phyloP scores from a whole-genome alignment of 306 rosid species.

The Glycine soja region DNA sequence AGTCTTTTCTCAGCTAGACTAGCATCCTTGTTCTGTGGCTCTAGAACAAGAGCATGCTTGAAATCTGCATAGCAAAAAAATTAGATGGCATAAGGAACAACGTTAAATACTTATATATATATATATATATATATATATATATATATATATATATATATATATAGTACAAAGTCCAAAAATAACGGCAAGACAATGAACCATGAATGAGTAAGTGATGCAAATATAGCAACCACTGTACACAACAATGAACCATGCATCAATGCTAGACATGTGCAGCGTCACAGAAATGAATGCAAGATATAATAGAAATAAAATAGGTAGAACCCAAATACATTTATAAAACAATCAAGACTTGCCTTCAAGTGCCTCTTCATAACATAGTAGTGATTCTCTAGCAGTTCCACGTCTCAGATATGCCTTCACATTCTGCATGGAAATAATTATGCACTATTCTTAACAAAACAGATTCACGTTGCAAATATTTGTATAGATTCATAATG shows the following conservation, averaged over 20 bases:
- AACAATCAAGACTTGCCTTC: not conserved
- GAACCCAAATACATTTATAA: not conserved
- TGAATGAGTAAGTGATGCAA: not conserved
- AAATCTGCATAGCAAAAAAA: slow-evolving; percentile 65
- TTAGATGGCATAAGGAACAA: not conserved
- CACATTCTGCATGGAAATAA: slow-evolving; percentile 69
- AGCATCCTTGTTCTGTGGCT: slow-evolving; percentile 82
- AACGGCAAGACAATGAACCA: not conserved
- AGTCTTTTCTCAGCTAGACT: slow-evolving; percentile 69
- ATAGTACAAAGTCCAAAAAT: not conserved
- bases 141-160: not conserved
- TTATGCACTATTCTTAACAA: not conserved
- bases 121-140: no score
- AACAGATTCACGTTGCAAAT: not conserved
- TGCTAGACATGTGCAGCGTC: not conserved
- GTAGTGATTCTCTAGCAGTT: slow-evolving; percentile 80
- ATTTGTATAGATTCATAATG: slow-evolving; percentile 36
- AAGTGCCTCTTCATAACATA: slow-evolving; percentile 65
- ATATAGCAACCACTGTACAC: not conserved
- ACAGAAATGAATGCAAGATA: not conserved
- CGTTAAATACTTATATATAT: not conserved
- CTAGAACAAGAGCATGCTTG: slow-evolving; percentile 84
- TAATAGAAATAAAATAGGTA: not conserved
- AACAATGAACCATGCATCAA: not conserved
- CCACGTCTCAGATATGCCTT: slow-evolving; percentile 96